phyloP scores from a whole-genome alignment of 176 grass and related monocot species.

The Bolboschoenus planiculmis region DNA sequence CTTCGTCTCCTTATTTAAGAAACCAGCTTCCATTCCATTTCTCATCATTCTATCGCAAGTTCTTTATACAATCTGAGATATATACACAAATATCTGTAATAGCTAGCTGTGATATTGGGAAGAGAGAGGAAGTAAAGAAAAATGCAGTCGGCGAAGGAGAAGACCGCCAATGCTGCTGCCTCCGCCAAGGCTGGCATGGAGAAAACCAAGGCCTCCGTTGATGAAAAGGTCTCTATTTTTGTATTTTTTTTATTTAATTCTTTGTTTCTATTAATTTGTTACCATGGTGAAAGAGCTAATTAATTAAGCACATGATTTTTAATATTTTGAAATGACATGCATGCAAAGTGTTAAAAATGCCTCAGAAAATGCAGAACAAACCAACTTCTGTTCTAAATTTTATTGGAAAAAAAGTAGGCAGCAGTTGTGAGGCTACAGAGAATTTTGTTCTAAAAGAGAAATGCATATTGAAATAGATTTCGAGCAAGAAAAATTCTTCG shows the following conservation, averaged over 20 bases:
- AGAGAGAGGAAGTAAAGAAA: neutral
- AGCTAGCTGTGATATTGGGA: neutral
- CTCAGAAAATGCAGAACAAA: neutral
- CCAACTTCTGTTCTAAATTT: neutral
- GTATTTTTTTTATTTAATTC: neutral
- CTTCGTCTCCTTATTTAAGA: slow-evolving; percentile 3
- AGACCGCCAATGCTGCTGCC: slow-evolving; percentile 32
- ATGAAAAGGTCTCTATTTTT: slow-evolving; percentile 41
- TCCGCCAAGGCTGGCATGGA: slow-evolving; percentile 53
- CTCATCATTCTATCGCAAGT: neutral
- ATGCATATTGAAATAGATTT: neutral
- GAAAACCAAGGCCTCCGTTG: slow-evolving; percentile 52
- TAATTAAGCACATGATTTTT: too few species aligned
- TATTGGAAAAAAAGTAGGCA: neutral
- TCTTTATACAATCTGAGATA: neutral
- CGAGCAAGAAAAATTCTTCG: neutral
- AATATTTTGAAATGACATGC: neutral
- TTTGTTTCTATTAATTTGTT: neutral
- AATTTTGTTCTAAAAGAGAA: too few species aligned
- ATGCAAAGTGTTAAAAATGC: neutral
- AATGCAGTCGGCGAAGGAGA: slow-evolving; percentile 40
- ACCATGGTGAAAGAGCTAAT: neutral
- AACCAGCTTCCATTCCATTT: neutral
- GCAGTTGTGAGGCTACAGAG: too few species aligned
- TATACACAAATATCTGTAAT: neutral